These are phyloP conservation scores for Coniosporium tulheliwenetii DNA, from an alignment of 2,329 filamentous ascomycete genomes.

Conservation along the genomic window DNA sequence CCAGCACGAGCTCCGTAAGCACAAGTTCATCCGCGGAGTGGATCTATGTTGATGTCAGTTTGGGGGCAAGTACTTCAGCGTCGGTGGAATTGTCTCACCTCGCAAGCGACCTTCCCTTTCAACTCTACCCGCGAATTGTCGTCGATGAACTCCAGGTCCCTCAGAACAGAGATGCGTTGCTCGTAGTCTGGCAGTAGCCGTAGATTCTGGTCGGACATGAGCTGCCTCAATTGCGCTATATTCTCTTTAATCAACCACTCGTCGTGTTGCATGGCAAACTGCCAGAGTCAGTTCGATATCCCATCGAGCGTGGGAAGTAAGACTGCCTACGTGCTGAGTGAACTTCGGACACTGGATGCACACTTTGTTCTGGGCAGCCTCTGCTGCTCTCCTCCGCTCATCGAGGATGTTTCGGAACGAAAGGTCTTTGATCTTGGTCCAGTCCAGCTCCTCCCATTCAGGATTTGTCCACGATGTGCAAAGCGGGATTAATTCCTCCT, in stretches of 20 bases:
- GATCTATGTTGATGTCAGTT: slow-evolving; percentile 35
- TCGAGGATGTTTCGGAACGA: slow-evolving; percentile 65
- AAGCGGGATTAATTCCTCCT: slow-evolving; percentile 51
- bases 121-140: slow-evolving; percentile 74
- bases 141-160: slow-evolving; percentile 86
- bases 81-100: slow-evolving; percentile 29
- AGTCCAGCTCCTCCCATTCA: slow-evolving; percentile 73
- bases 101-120: slow-evolving; percentile 96
- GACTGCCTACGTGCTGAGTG: slow-evolving; percentile 60
- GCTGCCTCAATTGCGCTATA: slow-evolving; percentile 69
- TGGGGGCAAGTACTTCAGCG: background rate
- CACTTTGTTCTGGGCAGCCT: slow-evolving; percentile 45
- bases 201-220: slow-evolving; percentile 92
- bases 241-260: slow-evolving; percentile 94
- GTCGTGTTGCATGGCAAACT: slow-evolving; percentile 93
- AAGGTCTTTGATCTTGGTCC: slow-evolving; percentile 68
- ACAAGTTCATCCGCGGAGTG: slow-evolving; percentile 95
- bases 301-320: too few relatives aligned
- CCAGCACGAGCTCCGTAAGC: slow-evolving; percentile 85
- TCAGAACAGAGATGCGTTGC: slow-evolving; percentile 81
- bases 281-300: slow-evolving; percentile 1
- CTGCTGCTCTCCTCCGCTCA: slow-evolving; percentile 49
- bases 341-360: slow-evolving; percentile 63
- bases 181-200: slow-evolving; percentile 94
- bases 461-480: slow-evolving; percentile 59